Conservation (phyloP, 345 rosid genomes). For the Iberis pinnata region DNA sequence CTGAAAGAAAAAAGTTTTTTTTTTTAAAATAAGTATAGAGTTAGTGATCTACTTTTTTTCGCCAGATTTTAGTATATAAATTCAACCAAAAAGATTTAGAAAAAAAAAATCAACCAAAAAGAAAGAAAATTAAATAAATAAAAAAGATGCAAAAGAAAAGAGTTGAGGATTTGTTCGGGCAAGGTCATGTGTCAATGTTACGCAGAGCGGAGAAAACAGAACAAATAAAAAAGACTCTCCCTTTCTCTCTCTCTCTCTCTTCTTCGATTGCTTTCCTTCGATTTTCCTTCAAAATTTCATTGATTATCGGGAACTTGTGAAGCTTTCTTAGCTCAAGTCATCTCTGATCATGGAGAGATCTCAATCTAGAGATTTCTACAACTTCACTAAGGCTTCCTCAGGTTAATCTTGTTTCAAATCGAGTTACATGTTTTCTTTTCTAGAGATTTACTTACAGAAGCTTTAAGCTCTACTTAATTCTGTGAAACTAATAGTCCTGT, state of each 20-base stretch:
- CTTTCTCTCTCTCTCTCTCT: background rate
- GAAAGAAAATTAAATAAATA: no score
- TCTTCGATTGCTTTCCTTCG: conserved; percentile 4
- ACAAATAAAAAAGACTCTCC: background rate
- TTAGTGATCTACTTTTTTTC: no score
- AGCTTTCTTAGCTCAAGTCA: no score
- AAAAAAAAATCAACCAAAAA: background rate
- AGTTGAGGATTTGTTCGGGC: conserved; percentile 8
- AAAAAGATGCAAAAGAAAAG: background rate
- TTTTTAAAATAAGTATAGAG: no score
- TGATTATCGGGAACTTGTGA: no score
- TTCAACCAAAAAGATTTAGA: no score
- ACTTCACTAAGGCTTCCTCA: conserved; percentile 40
- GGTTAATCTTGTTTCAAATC: conserved; percentile 25
- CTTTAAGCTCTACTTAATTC: background rate
- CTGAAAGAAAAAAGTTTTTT: no score
- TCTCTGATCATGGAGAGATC: conserved; percentile 58
- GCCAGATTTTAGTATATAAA: no score
- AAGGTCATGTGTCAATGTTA: conserved; percentile 28
- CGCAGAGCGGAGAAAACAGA: conserved; percentile 19
- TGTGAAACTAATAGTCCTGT: background rate
- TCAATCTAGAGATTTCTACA: conserved; percentile 37
- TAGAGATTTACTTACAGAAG: background rate
- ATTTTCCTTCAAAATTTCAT: background rate
- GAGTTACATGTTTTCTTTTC: background rate